Percentiles rank a stretch among this genome's conserved stretches.
Evolutionary conservation across 257 asterid genomes (phyloP).

Genomic region (Parsonsia alboflavescens): DNA sequence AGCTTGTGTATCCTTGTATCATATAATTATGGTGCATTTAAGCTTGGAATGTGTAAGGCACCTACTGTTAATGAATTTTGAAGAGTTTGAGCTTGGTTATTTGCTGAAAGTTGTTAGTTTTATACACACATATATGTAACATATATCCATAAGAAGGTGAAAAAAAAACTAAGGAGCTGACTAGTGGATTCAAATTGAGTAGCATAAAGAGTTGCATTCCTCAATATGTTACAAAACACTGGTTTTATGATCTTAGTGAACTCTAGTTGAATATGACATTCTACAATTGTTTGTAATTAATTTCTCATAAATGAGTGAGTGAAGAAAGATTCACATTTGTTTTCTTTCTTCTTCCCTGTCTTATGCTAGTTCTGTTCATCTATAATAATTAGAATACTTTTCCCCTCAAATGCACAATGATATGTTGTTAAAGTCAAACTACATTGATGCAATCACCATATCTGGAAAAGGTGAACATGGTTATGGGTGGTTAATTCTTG

Average conservation of each 20-base stretch:
- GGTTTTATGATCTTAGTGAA: neutral
- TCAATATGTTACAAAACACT: neutral
- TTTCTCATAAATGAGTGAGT: neutral
- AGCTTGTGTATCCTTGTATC: neutral
- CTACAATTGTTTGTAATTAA: neutral
- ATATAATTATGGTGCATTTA: neutral
- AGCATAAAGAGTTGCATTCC: neutral
- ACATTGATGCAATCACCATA: neutral
- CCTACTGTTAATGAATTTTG: neutral
- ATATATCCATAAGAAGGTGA: too few species aligned
- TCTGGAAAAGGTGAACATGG: neutral
- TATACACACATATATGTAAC: too few species aligned
- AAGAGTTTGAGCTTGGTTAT: neutral
- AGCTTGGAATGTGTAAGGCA: neutral
- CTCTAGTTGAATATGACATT: neutral
- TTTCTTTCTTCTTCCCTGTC: neutral
- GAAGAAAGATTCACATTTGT: neutral
- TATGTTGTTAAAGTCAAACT: neutral
- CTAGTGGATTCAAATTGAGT: neutral
- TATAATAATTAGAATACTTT: neutral
- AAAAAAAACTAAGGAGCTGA: neutral
- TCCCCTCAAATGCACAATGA: neutral
- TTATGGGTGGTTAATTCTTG: neutral
- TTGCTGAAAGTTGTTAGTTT: neutral
- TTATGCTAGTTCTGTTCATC: neutral